Evolutionary conservation across 163 green algal genomes (phyloP).

Genomic region (Scenedesmus sp.): DNA sequence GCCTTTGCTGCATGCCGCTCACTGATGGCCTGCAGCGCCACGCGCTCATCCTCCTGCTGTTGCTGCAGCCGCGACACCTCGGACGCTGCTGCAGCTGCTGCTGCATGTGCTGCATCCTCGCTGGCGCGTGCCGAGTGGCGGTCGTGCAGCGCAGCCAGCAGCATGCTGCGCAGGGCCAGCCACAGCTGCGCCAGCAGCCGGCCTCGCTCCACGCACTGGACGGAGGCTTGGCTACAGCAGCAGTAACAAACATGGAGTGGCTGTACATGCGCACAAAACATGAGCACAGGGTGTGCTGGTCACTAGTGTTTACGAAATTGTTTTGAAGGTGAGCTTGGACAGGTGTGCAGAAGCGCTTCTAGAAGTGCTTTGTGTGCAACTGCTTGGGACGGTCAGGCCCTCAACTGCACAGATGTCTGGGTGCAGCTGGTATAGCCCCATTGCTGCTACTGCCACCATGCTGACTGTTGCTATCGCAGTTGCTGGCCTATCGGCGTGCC

Average conservation of each 20-base stretch:
- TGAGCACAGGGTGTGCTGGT: too few species aligned
- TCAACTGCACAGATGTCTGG: too few species aligned
- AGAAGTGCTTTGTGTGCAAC: too few species aligned
- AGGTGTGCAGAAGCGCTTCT: too few species aligned
- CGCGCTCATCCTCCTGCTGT: conserved; percentile 31
- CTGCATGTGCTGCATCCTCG: background rate
- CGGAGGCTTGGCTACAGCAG: conserved; percentile 41
- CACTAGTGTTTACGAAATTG: too few species aligned
- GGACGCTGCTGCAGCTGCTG: conserved; percentile 6
- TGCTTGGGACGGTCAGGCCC: too few species aligned
- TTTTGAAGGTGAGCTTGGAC: too few species aligned
- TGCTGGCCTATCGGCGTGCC: too few species aligned
- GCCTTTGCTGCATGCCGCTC: conserved; percentile 44
- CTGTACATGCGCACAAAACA: too few species aligned
- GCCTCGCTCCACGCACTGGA: conserved; percentile 37
- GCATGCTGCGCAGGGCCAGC: conserved; percentile 1
- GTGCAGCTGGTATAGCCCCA: too few species aligned
- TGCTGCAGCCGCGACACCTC: conserved; percentile 18
- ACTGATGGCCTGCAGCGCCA: conserved; percentile 32
- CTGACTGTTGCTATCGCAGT: too few species aligned
- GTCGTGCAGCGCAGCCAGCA: conserved; percentile 34
- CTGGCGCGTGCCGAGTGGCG: background rate
- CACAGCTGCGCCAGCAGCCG: conserved; percentile 41
- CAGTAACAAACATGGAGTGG: background rate
- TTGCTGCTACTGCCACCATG: too few species aligned